Evolutionary conservation across 768 basidiomycete genomes (phyloP), one percentile per base, ranked within the genome.

Genomic region (Mycena leptocephala): DNA sequence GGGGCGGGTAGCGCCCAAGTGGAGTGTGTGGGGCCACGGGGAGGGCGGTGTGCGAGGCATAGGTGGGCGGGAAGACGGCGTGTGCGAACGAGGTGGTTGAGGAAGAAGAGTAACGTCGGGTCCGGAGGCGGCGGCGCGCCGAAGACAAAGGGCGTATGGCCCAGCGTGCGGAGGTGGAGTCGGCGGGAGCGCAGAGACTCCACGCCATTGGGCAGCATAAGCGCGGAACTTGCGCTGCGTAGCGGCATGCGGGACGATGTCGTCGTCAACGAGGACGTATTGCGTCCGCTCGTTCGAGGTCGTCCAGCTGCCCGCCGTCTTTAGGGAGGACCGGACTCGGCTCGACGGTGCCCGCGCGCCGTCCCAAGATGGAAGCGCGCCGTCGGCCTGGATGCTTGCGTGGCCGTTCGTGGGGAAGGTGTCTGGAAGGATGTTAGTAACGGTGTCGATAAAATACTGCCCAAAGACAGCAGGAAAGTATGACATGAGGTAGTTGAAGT

Each of bases 191-290:
- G 93, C 93, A 24, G 91, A 89, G 35, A 94, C 84, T 1, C 94
- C 93, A 13, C 94, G 85, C 93, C 93, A 95, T 22, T 88, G 84
- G 28, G 89, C 87, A 16, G 93, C 93, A 22, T 91, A 89, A n/a
- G 86, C 85, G n/a, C 88, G 87, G 3, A 95, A 87, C 48, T 86
- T 89, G 43, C 87, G 85, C 10, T 91, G 87, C 3, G 89, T 87
- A 55, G 88, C 82, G 24, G 84, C 79, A 76, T 86, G 81, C 32
- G 85, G 84, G 56, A 90, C 79, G 76, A 89, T 81, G 79, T 93
- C 91, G 59, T 86, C 80, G 26, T 83, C 79, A 83, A 90, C 89
- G 73, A 83, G 87, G 59, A 88, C 85, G 78, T 90, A 90, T 73
- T 84, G 83, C 78, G 90, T 83, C 14, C 87, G 87, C 58, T 90